A percentile compares a stretch with the other conserved stretches of the same genome.
Conservation (phyloP, 2,329 filamentous ascomycete genomes). For the Colletotrichum sp. region DNA sequence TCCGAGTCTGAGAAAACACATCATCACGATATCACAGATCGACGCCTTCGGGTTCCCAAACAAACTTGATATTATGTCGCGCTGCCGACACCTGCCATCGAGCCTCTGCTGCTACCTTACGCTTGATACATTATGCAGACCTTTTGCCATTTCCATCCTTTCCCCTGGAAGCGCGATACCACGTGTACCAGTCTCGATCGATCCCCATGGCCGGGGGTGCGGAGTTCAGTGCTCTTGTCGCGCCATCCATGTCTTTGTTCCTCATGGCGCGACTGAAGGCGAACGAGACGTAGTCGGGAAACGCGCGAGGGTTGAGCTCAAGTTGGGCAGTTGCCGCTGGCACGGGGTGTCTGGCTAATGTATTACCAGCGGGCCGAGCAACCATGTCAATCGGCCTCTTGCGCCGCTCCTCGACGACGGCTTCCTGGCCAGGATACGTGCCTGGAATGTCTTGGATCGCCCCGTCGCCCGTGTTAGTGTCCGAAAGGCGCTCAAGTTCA, state of each 20-base stretch:
- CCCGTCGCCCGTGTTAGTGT: neutral
- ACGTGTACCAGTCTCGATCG: neutral
- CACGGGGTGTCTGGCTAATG: neutral
- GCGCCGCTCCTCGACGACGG: neutral
- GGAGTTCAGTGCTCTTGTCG: neutral
- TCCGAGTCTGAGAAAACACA: too few species aligned
- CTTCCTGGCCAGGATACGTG: neutral
- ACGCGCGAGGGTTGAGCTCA: neutral
- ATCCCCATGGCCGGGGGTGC: neutral
- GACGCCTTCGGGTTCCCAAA: neutral
- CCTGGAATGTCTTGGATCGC: neutral
- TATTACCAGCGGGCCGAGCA: neutral
- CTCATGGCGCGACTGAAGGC: neutral
- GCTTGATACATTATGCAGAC: neutral
- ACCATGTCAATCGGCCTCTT: neutral
- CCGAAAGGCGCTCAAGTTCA: neutral
- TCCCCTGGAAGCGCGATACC: neutral
- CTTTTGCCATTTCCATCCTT: neutral
- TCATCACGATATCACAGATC: neutral
- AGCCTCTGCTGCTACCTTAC: neutral
- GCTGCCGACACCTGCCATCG: neutral
- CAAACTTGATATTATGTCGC: neutral
- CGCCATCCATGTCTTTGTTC: neutral
- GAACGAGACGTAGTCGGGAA: neutral
- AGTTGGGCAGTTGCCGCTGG: neutral